Base-by-base conservation (phyloP, 768 basidiomycete species). In the Kwoniella newhampshirensis region DNA sequence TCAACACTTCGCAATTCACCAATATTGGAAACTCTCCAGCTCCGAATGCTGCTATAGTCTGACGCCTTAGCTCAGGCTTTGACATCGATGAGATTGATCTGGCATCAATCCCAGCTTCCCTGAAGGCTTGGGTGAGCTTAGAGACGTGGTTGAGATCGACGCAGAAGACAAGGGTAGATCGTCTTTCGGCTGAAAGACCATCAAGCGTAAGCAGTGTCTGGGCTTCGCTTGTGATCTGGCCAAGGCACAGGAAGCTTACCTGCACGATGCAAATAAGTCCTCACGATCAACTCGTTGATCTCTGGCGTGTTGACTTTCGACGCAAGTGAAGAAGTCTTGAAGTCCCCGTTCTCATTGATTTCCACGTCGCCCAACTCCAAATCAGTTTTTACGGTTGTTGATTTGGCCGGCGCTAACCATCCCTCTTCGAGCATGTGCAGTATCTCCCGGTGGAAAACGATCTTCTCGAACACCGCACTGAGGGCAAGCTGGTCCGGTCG, bases 381-480 rank as follows among this genome's bases (percentile, higher is more conserved):
- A 44, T 82, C 82, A 4, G 88, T 87, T 54, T 83, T 81, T 27
- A 96, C 88, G 4, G 86, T 82, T 1, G 91, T 94, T 71, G 92
- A 91, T 3, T 85, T 86, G 30, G 92, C 86, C 44, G 86, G 84
- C 60, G 89, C 90, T 27, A 97, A 82, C 92, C 93, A 97, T 73
- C 89, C 69, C 51, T 91, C 91, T 63, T 87, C 85, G 60, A 98
- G 88, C 92, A 97, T 93, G 49, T 89, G 85, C 12, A 90, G 75
- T 65, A 96, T 91, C 63, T 91, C 89, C 17, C 84, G 83, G 72
- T 98, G 93, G 73, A 90, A 98, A 0, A 96, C 93, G 51, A 98
- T 92, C 46, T 81, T 81, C 68, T 96, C 84, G 67, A 94, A 98
- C 1, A 96, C 86, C 2, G 87, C 86, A 5, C 89, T 86, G 3